A percentile compares a stretch with the other conserved stretches of the same genome.
These are phyloP conservation scores for Corynascus novoguineensis DNA, from an alignment of 495 filamentous ascomycete genomes.

Conservation along the genomic window DNA sequence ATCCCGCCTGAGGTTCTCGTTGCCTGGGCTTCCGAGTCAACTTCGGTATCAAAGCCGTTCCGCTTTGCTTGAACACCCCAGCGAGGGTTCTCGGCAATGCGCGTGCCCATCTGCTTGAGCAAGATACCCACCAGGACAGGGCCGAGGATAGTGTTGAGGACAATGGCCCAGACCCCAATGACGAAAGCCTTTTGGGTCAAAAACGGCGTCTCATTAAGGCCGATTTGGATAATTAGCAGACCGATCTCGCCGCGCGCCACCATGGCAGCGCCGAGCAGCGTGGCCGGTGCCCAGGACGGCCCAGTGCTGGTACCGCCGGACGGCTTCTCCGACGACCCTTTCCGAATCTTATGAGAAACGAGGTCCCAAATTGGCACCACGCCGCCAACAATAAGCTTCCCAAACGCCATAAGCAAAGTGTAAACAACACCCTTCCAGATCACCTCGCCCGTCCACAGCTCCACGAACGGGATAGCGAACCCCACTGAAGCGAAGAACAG, in stretches of 20 bases:
- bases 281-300: slow-evolving; percentile 24
- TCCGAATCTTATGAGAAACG: neutral
- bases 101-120: slow-evolving; percentile 36
- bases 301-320: slow-evolving; percentile 20
- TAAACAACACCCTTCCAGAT: slow-evolving; percentile 73
- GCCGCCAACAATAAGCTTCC: slow-evolving; percentile 57
- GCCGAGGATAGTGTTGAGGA: slow-evolving; percentile 68
- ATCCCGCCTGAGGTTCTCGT: neutral
- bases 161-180: slow-evolving; percentile 67
- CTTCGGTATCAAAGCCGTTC: neutral
- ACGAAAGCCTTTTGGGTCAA: slow-evolving; percentile 47
- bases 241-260: slow-evolving; percentile 74
- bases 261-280: slow-evolving; percentile 49
- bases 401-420: slow-evolving; percentile 60
- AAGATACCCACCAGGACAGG: slow-evolving; percentile 62
- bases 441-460: slow-evolving; percentile 58
- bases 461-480: slow-evolving; percentile 68
- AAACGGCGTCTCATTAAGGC: slow-evolving; percentile 31
- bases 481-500: slow-evolving; percentile 81
- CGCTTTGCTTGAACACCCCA: slow-evolving; percentile 24
- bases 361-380: slow-evolving; percentile 49
- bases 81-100: slow-evolving; percentile 15
- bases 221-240: slow-evolving; percentile 68
- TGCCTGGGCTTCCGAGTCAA: neutral
- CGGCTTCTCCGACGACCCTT: neutral